phyloP scores from a whole-genome alignment of 2,329 filamentous ascomycete species.

The Seiridium cupressi region DNA sequence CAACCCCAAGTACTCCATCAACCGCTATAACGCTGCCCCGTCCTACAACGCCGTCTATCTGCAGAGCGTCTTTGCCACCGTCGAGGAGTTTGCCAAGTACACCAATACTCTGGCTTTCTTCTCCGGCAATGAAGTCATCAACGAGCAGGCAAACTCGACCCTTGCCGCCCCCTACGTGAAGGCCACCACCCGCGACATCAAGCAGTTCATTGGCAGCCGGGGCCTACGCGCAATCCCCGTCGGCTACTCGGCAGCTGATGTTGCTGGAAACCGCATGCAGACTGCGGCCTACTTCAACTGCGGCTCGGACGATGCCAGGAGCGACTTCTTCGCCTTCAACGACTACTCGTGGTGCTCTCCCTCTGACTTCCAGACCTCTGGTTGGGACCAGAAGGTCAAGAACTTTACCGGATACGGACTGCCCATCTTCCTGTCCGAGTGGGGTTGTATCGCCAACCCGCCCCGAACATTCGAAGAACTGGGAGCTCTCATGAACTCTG shows the following conservation, averaged over 20 bases:
- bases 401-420: slow-evolving; percentile 85
- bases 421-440: slow-evolving; percentile 93
- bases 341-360: slow-evolving; percentile 83
- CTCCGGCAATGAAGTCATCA: slow-evolving; percentile 79
- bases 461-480: slow-evolving; percentile 81
- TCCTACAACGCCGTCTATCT: slow-evolving; percentile 90
- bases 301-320: slow-evolving; percentile 76
- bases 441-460: slow-evolving; percentile 76
- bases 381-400: slow-evolving; percentile 86
- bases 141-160: slow-evolving; percentile 62
- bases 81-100: slow-evolving; percentile 81
- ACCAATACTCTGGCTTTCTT: slow-evolving; percentile 86
- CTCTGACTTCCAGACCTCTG: slow-evolving; percentile 66
- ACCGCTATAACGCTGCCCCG: slow-evolving; percentile 66
- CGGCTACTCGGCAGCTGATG: slow-evolving; percentile 77
- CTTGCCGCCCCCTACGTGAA: slow-evolving; percentile 71
- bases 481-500: slow-evolving; percentile 68
- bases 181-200: slow-evolving; percentile 75
- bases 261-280: slow-evolving; percentile 80
- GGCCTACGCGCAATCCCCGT: slow-evolving; percentile 68
- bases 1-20: slow-evolving; percentile 84
- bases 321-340: slow-evolving; percentile 88
- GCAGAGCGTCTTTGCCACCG: slow-evolving; percentile 80
- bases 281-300: slow-evolving; percentile 94
- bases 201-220: slow-evolving; percentile 63